Evolutionary conservation across 305 asterid species (phyloP).

Genomic region (Plantago coronopus): DNA sequence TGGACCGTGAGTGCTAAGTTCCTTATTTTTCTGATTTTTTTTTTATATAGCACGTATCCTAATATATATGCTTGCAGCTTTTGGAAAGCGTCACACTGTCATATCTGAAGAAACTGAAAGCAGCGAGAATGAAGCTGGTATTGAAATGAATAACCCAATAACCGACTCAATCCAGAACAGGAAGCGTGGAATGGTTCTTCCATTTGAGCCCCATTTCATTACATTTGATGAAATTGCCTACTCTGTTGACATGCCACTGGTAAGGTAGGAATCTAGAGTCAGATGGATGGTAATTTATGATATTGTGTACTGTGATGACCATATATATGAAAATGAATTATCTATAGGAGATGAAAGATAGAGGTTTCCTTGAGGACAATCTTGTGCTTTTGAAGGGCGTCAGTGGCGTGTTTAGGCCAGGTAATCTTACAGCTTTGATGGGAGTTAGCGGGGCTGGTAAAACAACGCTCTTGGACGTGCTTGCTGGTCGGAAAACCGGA

Average conservation of each 20-base stretch:
- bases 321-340: not conserved
- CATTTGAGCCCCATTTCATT: conserved; percentile 47
- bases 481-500: conserved; percentile 39
- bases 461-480: conserved; percentile 44
- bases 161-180: conserved; percentile 11
- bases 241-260: conserved; percentile 64
- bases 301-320: not conserved
- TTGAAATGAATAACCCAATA: not conserved
- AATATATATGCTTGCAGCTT: conserved; percentile 26
- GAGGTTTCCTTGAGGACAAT: conserved; percentile 33
- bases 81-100: conserved; percentile 36
- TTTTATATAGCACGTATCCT: not conserved
- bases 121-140: conserved; percentile 1
- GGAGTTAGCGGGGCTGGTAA: conserved; percentile 48
- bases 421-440: conserved; percentile 43
- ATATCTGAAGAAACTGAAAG: conserved; percentile 28
- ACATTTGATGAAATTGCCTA: conserved; percentile 46
- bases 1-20: conserved; percentile 36
- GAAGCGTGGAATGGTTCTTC: conserved; percentile 30
- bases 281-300: too few relatives aligned
- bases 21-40: not conserved
- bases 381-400: conserved; percentile 37
- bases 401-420: conserved; percentile 42
- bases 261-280: conserved; percentile 20
- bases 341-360: conserved; percentile 34